phyloP scores from a whole-genome alignment of 2,329 filamentous ascomycete species.

The Nigrograna mackinnonii region DNA sequence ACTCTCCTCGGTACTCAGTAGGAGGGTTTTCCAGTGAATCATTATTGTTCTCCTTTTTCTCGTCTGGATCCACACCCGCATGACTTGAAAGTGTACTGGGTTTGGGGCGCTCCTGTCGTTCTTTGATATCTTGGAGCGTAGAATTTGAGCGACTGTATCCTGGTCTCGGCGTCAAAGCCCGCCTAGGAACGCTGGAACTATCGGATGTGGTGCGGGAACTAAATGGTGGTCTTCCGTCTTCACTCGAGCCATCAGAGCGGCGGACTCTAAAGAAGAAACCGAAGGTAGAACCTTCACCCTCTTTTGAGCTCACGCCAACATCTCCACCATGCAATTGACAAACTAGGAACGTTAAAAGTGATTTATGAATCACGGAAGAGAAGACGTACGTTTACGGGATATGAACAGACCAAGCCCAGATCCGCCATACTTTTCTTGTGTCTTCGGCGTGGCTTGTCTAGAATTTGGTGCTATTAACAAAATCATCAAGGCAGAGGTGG shows the following conservation, averaged over 20 bases:
- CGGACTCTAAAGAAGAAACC: constrained; percentile 43
- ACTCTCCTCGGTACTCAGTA: constrained; percentile 28
- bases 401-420: constrained; percentile 43
- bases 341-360: constrained; percentile 14
- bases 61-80: constrained; percentile 18
- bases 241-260: constrained; percentile 20
- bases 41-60: constrained; percentile 10
- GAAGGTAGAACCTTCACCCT: constrained; percentile 40
- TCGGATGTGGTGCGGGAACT: constrained; percentile 28
- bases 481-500: too few species aligned
- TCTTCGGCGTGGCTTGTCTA: constrained; percentile 43
- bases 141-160: constrained; percentile 30
- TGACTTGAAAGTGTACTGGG: constrained; percentile 19
- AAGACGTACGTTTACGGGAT: constrained; percentile 35
- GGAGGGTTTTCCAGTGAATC: constrained; percentile 34
- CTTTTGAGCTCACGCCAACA: constrained; percentile 38
- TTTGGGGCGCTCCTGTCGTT: background rate
- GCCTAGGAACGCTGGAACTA: constrained; percentile 8
- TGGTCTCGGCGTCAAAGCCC: constrained; percentile 21
- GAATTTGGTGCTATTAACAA: too few species aligned
- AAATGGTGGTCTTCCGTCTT: constrained; percentile 27
- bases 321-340: constrained; percentile 43
- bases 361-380: too few species aligned
- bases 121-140: constrained; percentile 25
- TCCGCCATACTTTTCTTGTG: constrained; percentile 46